Evolutionary conservation across 2,329 filamentous ascomycete genomes (phyloP), one percentile per base, ranked within the genome.

Genomic region (Parastagonospora nodorum): DNA sequence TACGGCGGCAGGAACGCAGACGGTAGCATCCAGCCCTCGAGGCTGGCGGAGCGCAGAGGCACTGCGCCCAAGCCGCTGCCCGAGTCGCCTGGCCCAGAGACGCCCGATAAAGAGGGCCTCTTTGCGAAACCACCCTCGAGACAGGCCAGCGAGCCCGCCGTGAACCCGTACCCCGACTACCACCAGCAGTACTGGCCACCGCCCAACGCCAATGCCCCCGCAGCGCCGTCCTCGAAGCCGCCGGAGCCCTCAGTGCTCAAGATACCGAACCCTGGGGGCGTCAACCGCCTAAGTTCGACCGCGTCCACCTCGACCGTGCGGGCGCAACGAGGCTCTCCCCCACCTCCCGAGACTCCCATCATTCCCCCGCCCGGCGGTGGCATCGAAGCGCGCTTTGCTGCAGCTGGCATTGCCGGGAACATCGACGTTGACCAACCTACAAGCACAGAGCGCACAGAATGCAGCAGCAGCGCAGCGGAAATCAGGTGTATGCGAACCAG

Each of bases 221-320:
- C 27, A 9, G 29, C 37, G 28, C 28, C 35, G 2, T 46, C 45
- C 10, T 37, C 42, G 15, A 59, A 61, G 42, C 56, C 66, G 31
- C 54, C 64, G n/a, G 61, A 65, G 40, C 61, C 64, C 5, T 24
- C 19, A 33, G 74, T 74, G 24, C 71, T 85, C 48, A 78, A 79
- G 42, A 77, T 84, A 28, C 78, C 81, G 12, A 80, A 81, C 48
- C 78, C 79, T 8, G 74, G 70, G 27, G 79, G 81, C 1, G 79
- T 87, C 54, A 86, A 85, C 61, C 79, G 85, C 29, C 77, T 88
- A 55, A 84, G 82, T 64, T 97, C 93, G 2, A 96, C 90, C 7
- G 92, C 93, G 11, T 97, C 94, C 0, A 96, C 87, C 10, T 96
- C 92, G 2, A 99, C 94, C 1, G 97, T 93, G 2, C 86, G 90